phyloP scores from a whole-genome alignment of 495 filamentous ascomycete species.

The Clohesyomyces aquaticus region DNA sequence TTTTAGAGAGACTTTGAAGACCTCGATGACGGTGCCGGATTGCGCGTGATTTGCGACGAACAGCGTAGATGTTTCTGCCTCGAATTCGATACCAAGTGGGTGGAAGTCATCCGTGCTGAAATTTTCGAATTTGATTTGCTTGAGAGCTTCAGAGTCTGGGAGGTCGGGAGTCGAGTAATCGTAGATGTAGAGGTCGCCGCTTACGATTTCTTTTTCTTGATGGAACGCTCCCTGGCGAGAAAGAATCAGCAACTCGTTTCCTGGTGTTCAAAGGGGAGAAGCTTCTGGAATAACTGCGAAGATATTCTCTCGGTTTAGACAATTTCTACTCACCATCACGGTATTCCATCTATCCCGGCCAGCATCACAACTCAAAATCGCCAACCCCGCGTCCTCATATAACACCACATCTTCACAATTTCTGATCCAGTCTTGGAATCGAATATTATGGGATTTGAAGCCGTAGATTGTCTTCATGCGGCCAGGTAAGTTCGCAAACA shows the following conservation, averaged over 20 bases:
- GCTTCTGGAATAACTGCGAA: not conserved
- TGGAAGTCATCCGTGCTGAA: constrained; percentile 50
- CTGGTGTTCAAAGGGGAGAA: not conserved
- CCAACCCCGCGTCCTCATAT: constrained; percentile 40
- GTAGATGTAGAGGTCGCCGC: constrained; percentile 48
- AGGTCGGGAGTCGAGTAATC: constrained; percentile 42
- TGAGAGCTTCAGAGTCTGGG: constrained; percentile 38
- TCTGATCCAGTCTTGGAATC: constrained; percentile 48
- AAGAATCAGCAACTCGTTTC: not conserved
- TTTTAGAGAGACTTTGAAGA: constrained; percentile 32
- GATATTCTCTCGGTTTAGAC: not conserved
- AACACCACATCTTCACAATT: constrained; percentile 56
- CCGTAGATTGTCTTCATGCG: constrained; percentile 6
- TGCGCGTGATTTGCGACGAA: constrained; percentile 44
- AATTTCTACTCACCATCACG: constrained; percentile 47
- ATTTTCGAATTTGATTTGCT: constrained; percentile 41
- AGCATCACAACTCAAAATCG: constrained; percentile 5
- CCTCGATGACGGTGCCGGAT: constrained; percentile 36
- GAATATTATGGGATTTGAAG: constrained; percentile 21
- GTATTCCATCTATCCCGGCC: constrained; percentile 55
- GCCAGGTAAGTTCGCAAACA: constrained; percentile 30
- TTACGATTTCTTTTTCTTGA: constrained; percentile 30
- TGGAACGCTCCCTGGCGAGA: constrained; percentile 42
- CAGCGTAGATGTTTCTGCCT: constrained; percentile 46
- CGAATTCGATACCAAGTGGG: constrained; percentile 53